phyloP scores from a whole-genome alignment of 192 early-diverging fungal genomes.

The Allomyces arbusculus region DNA sequence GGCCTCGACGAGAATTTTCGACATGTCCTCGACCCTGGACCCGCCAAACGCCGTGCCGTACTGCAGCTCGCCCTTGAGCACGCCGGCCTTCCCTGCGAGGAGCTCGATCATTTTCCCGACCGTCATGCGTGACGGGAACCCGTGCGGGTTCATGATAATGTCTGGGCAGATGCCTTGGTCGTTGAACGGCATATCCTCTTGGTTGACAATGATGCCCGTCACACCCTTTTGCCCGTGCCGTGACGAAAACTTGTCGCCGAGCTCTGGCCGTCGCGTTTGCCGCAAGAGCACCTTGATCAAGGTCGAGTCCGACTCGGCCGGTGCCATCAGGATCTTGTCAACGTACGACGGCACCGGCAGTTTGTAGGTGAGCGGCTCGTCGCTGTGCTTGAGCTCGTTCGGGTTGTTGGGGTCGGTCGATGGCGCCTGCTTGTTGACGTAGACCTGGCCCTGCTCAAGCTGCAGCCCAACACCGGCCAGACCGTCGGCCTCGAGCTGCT shows the following conservation, averaged over 20 bases:
- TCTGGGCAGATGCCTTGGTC: constrained; percentile 80
- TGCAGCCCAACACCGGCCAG: constrained; percentile 68
- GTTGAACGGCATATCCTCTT: constrained; percentile 94
- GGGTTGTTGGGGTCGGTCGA: constrained; percentile 40
- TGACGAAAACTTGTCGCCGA: constrained; percentile 96
- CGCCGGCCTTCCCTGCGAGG: constrained; percentile 86
- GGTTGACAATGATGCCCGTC: constrained; percentile 85
- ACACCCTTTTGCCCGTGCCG: constrained; percentile 97
- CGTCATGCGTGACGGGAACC: constrained; percentile 97
- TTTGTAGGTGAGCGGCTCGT: constrained; percentile 64
- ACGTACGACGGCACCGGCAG: constrained; percentile 74
- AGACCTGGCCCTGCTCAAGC: constrained; percentile 43
- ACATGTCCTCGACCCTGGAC: constrained; percentile 90
- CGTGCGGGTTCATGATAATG: constrained; percentile 99
- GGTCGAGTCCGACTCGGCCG: constrained; percentile 74
- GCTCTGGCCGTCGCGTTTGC: constrained; percentile 82
- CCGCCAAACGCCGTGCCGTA: constrained; percentile 95
- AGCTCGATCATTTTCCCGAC: constrained; percentile 98
- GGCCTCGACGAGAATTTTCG: constrained; percentile 65
- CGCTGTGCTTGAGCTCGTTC: constrained; percentile 33
- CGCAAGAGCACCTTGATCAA: constrained; percentile 76
- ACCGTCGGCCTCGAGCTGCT: constrained; percentile 67
- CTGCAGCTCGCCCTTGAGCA: constrained; percentile 72
- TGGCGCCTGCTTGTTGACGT: constrained; percentile 78
- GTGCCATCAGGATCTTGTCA: constrained; percentile 83